Percentiles rank a stretch among this genome's conserved stretches.
These are phyloP conservation scores for Massariosphaeria phaeospora DNA, from an alignment of 495 filamentous ascomycete genomes.

Conservation along the genomic window DNA sequence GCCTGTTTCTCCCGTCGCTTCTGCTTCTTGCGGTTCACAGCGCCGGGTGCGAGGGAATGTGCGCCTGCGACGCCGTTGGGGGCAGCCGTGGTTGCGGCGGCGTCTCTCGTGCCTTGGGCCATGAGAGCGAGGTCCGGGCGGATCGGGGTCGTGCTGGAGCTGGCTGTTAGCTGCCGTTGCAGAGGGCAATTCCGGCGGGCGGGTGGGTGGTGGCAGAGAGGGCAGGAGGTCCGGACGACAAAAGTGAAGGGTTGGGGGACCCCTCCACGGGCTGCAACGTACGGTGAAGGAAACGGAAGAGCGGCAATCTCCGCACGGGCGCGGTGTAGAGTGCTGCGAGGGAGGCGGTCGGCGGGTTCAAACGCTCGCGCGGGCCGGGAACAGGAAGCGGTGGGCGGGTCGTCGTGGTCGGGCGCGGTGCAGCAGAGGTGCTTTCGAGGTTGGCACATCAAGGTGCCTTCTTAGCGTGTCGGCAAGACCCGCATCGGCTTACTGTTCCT, in stretches of 20 bases:
- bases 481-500: not conserved
- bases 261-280: conserved; percentile 14
- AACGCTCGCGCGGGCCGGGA: conserved; percentile 5
- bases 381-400: not conserved
- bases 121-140: conserved; percentile 17
- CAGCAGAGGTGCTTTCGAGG: no score
- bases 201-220: not conserved
- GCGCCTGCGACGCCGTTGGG: conserved; percentile 30
- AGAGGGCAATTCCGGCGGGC: not conserved
- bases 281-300: conserved; percentile 3
- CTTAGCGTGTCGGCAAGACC: no score
- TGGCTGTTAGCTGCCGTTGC: not conserved
- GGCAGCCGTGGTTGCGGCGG: conserved; percentile 26
- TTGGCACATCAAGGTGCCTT: no score
- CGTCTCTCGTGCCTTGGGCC: conserved; percentile 35
- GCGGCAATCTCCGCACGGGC: conserved; percentile 19
- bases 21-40: conserved; percentile 87
- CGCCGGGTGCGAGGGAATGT: conserved; percentile 18
- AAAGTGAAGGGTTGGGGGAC: not conserved
- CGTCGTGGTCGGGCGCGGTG: not conserved
- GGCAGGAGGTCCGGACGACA: not conserved
- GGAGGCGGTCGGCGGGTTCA: not conserved
- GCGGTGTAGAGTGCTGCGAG: conserved; percentile 10
- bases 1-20: conserved; percentile 54
- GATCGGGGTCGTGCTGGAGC: not conserved